Evolutionary conservation across 805 yeast genomes (phyloP).

Genomic region (Candida easanensis): DNA sequence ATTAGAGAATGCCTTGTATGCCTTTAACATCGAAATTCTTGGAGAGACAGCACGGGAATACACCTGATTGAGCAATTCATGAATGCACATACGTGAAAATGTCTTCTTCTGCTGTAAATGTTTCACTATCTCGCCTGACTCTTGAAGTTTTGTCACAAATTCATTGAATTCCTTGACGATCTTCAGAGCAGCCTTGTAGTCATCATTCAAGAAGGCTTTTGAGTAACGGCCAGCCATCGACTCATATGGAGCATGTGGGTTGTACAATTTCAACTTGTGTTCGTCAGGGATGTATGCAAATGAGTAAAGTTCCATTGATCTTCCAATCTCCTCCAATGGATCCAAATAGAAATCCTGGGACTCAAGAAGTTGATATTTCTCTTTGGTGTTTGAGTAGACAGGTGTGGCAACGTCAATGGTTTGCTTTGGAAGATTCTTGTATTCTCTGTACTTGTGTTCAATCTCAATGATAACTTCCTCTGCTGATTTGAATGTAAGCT

Average conservation of each 20-base stretch:
- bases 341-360: conserved; percentile 57
- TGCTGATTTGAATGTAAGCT: conserved; percentile 23
- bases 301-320: conserved; percentile 43
- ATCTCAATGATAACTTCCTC: conserved; percentile 16
- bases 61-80: conserved; percentile 68
- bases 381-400: conserved; percentile 45
- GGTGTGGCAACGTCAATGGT: conserved; percentile 26
- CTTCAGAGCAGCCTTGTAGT: conserved; percentile 29
- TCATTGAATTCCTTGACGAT: conserved; percentile 44
- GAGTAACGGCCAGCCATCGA: conserved; percentile 40
- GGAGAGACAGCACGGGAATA: conserved; percentile 82
- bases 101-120: conserved; percentile 31
- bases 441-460: conserved; percentile 27
- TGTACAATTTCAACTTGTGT: conserved; percentile 31
- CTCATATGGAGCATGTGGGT: conserved; percentile 32
- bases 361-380: conserved; percentile 44
- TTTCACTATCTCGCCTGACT: conserved; percentile 28
- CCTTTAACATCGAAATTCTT: conserved; percentile 55
- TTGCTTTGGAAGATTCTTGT: conserved; percentile 27
- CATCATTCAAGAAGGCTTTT: conserved; percentile 30
- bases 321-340: conserved; percentile 62
- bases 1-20: conserved; percentile 84
- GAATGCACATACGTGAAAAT: conserved; percentile 45
- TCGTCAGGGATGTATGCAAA: conserved; percentile 38
- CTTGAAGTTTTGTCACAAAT: conserved; percentile 35